phyloP scores from a whole-genome alignment of 2,329 filamentous ascomycete genomes.

The Eutypa lata region DNA sequence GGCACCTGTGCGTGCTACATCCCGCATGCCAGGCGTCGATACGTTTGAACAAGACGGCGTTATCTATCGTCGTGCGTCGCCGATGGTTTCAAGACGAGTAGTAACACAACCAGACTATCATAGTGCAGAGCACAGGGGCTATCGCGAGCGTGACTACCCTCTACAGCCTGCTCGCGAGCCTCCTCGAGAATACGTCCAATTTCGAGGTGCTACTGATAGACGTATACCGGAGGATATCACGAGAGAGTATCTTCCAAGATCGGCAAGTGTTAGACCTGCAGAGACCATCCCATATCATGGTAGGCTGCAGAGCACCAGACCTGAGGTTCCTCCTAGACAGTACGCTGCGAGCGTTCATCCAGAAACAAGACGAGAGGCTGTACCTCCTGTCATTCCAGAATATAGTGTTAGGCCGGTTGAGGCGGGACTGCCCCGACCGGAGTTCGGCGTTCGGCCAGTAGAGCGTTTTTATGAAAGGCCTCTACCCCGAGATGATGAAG shows the following conservation, averaged over 20 bases:
- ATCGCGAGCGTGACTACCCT: slow-evolving; percentile 57
- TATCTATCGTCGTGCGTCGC: slow-evolving; percentile 50
- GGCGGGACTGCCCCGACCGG: slow-evolving; percentile 30
- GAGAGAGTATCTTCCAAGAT: slow-evolving; percentile 52
- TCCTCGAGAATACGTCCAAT: slow-evolving; percentile 45
- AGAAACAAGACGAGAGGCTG: slow-evolving; percentile 34
- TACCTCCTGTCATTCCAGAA: slow-evolving; percentile 24
- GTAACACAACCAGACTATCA: slow-evolving; percentile 62
- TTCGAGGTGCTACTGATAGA: slow-evolving; percentile 40
- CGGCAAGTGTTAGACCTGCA: slow-evolving; percentile 56
- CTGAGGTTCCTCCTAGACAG: slow-evolving; percentile 42
- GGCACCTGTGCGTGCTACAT: slow-evolving; percentile 47
- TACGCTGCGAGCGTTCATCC: slow-evolving; percentile 41
- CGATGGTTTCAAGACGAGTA: slow-evolving; percentile 52
- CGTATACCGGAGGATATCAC: slow-evolving; percentile 43
- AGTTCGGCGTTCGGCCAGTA: slow-evolving; percentile 40
- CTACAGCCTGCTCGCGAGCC: slow-evolving; percentile 42
- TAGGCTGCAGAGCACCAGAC: slow-evolving; percentile 40
- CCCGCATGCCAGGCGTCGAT: slow-evolving; percentile 45
- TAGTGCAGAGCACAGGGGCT: slow-evolving; percentile 49
- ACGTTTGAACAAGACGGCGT: slow-evolving; percentile 48
- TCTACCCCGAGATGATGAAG: slow-evolving; percentile 33
- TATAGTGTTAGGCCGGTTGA: slow-evolving; percentile 32
- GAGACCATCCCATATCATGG: slow-evolving; percentile 44
- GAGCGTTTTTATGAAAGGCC: slow-evolving; percentile 43